Percentiles rank a stretch among this genome's conserved stretches.
Conservation (phyloP, 2,329 filamentous ascomycete genomes). For the Cladobotryum protrusum region DNA sequence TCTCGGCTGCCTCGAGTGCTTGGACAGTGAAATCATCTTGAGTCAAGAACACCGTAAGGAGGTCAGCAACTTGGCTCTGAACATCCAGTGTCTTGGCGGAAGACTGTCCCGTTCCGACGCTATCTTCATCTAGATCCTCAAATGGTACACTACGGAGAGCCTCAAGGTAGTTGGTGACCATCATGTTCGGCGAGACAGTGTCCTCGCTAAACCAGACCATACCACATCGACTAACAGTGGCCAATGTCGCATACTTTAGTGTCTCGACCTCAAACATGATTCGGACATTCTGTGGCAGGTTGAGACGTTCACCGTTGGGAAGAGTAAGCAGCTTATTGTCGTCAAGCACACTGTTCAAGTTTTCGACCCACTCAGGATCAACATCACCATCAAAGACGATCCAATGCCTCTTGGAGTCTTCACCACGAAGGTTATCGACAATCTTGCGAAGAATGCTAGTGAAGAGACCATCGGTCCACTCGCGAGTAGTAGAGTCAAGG, state of each 20-base stretch:
- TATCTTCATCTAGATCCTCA: slow-evolving; percentile 93
- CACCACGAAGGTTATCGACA: slow-evolving; percentile 94
- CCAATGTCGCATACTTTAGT: slow-evolving; percentile 92
- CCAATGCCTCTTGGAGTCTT: slow-evolving; percentile 96
- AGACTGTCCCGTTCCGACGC: slow-evolving; percentile 65
- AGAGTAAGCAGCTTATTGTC: slow-evolving; percentile 97
- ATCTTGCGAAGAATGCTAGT: slow-evolving; percentile 98
- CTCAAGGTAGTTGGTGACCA: slow-evolving; percentile 86
- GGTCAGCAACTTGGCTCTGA: slow-evolving; percentile 72
- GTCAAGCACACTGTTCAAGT: slow-evolving; percentile 97
- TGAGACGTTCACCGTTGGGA: slow-evolving; percentile 96
- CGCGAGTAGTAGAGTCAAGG: slow-evolving; percentile 90
- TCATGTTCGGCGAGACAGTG: slow-evolving; percentile 86
- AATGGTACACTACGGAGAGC: slow-evolving; percentile 77
- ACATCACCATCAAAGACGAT: slow-evolving; percentile 99
- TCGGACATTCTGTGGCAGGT: slow-evolving; percentile 86
- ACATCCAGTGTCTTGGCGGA: slow-evolving; percentile 72
- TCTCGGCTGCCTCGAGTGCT: slow-evolving; percentile 67
- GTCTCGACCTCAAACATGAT: slow-evolving; percentile 99
- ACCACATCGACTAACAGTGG: slow-evolving; percentile 98
- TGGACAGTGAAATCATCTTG: slow-evolving; percentile 75
- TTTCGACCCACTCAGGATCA: slow-evolving; percentile 99
- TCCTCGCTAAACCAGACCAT: slow-evolving; percentile 99
- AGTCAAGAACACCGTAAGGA: slow-evolving; percentile 69
- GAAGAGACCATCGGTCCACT: slow-evolving; percentile 98